Base-by-base conservation (phyloP, 305 asterid species). In the Rubia peregrina region DNA sequence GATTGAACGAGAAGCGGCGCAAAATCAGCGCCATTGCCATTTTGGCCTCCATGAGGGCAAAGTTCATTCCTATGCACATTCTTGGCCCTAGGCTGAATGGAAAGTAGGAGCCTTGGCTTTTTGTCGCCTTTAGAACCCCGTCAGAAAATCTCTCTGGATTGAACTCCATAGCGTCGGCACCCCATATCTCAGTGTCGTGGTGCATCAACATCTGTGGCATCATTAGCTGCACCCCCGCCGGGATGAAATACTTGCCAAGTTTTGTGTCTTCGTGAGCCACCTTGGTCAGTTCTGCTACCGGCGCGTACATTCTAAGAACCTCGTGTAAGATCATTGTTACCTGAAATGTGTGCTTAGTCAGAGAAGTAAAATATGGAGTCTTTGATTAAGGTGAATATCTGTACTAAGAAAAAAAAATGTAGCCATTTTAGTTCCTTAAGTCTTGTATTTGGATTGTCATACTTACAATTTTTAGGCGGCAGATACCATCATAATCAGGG, bases 61-160 rank as follows among this genome's bases (percentile, higher is more conserved):
- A 74, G 70, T 69, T 74, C 61, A 61, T 65, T 9, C 78, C 78
- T 17, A 74, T 71, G 56, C 78, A 74, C 55, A 71, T 74, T 33
- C 78, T 69, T 16, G 78, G 78, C 4, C 78, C 78, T 36, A 46
- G 46, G 63, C 78, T 71, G 73, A 69, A 69, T 2, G 78, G 78
- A 19, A 75, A 71, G 19, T 49, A 75, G n/a, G 78, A 66, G 12
- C 36, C 33, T 22, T 57, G 63, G 67, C 62, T 62, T 49, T 63
- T 75, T 11, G 78, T 55, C 9, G 78, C 78, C 53, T 75, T 75
- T 6, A 66, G 2, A 14, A 75, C 74, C 33, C 78, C 78, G 0
- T 75, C 71, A 1, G 74, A 65, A 55, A 75, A 69, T 41, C 78
- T 62, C 43, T 69, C 74, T 2, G 78, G 78, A 3, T 75, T 75